Percentiles rank a stretch among this genome's conserved stretches.
Evolutionary conservation across 345 rosid species (phyloP).

Genomic region (Noccaea bulbosa): DNA sequence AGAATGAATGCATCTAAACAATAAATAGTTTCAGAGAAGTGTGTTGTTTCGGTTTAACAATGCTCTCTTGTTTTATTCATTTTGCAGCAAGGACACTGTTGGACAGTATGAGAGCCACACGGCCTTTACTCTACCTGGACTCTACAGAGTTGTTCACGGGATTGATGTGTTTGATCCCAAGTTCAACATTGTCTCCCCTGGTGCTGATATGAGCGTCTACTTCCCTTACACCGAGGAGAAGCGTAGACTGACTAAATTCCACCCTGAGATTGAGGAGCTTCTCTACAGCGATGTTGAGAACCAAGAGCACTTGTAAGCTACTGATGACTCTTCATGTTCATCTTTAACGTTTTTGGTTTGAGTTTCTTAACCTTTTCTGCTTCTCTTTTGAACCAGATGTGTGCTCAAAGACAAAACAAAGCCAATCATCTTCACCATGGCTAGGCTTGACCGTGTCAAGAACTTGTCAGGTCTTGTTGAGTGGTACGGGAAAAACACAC

Average conservation of each 20-base stretch:
- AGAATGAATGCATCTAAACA: neutral
- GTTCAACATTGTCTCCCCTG: slow-evolving; percentile 97
- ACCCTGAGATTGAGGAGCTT: slow-evolving; percentile 78
- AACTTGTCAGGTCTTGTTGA: slow-evolving; percentile 85
- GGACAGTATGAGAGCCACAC: slow-evolving; percentile 97
- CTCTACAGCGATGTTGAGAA: slow-evolving; percentile 89
- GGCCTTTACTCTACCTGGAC: slow-evolving; percentile 87
- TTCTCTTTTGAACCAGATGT: slow-evolving; percentile 52
- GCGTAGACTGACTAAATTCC: slow-evolving; percentile 70
- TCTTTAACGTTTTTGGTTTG: neutral
- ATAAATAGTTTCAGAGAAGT: neutral
- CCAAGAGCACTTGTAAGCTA: slow-evolving; percentile 75
- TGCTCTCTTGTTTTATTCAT: slow-evolving; percentile 1
- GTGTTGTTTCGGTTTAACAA: neutral
- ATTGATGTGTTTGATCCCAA: slow-evolving; percentile 94
- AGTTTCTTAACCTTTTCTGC: neutral
- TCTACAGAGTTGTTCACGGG: slow-evolving; percentile 91
- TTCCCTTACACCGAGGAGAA: slow-evolving; percentile 74
- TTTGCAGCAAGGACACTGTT: slow-evolving; percentile 78
- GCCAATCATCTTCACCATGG: slow-evolving; percentile 94
- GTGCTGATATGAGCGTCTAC: slow-evolving; percentile 95
- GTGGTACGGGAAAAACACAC: slow-evolving; percentile 85
- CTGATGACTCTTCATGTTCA: neutral
- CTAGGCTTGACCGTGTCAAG: slow-evolving; percentile 94
- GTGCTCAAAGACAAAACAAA: slow-evolving; percentile 79